phyloP scores from a whole-genome alignment of 495 filamentous ascomycete genomes.

The Chaetomium fimeti region DNA sequence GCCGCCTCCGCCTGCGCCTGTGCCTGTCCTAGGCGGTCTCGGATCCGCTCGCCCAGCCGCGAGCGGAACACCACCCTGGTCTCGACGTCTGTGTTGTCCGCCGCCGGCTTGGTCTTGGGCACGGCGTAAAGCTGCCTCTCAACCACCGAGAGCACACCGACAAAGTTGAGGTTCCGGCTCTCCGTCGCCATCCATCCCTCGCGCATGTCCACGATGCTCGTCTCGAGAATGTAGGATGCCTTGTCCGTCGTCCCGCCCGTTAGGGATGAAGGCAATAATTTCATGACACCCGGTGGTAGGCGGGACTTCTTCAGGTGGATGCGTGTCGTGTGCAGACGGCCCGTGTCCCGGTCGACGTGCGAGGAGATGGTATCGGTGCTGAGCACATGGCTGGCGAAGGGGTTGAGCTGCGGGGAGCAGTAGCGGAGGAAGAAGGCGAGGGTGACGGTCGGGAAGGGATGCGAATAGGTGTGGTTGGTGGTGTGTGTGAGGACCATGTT shows the following conservation, averaged over 20 bases:
- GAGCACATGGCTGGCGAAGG: constrained; percentile 90
- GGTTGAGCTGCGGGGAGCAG: constrained; percentile 70
- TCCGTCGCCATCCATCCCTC: constrained; percentile 88
- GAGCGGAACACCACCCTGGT: constrained; percentile 85
- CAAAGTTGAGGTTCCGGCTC: constrained; percentile 83
- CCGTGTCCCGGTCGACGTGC: constrained; percentile 72
- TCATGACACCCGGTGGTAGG: constrained; percentile 76
- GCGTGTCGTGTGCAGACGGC: constrained; percentile 81
- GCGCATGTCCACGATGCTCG: constrained; percentile 80
- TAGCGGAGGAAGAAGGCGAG: constrained; percentile 99
- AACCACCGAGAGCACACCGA: constrained; percentile 86
- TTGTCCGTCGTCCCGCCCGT: constrained; percentile 70
- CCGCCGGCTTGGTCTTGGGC: constrained; percentile 41
- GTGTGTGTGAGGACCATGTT: constrained; percentile 63
- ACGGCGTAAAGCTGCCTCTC: constrained; percentile 77
- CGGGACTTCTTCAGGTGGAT: constrained; percentile 94
- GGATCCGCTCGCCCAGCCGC: constrained; percentile 69
- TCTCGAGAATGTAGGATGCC: constrained; percentile 88
- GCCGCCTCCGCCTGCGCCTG: constrained; percentile 26
- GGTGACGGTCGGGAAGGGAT: constrained; percentile 84
- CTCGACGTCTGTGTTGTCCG: constrained; percentile 67
- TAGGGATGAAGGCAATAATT: constrained; percentile 69
- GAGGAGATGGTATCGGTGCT: constrained; percentile 93
- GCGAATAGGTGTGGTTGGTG: constrained; percentile 82
- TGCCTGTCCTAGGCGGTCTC: constrained; percentile 46